A percentile compares a stretch with the other conserved stretches of the same genome.
These are phyloP conservation scores for Erythrobasidium yunnanense DNA, from an alignment of 768 basidiomycete species.

Conservation along the genomic window DNA sequence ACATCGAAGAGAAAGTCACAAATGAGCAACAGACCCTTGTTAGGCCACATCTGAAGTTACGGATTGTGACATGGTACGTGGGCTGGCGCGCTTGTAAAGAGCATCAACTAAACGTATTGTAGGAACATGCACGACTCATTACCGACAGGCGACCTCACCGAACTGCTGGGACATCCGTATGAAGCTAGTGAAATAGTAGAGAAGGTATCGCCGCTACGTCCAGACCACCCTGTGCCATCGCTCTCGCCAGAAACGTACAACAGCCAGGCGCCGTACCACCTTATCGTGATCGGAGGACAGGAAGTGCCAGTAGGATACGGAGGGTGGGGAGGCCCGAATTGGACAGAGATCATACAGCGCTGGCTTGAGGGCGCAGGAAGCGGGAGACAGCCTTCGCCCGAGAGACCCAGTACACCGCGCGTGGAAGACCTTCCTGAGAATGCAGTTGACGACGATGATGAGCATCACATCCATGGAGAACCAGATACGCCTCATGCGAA, in stretches of 20 bases:
- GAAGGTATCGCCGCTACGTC: constrained; percentile 7
- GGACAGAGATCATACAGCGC: constrained; percentile 36
- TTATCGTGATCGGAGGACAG: constrained; percentile 36
- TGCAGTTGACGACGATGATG: background rate
- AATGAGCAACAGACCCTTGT: background rate
- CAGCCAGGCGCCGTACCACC: constrained; percentile 33
- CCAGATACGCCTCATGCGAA: background rate
- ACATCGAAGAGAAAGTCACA: background rate
- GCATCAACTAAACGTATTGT: background rate
- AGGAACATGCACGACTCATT: constrained; percentile 36
- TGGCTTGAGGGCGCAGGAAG: constrained; percentile 35
- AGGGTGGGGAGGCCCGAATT: constrained; percentile 11
- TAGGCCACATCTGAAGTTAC: constrained; percentile 21
- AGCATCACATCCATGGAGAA: background rate
- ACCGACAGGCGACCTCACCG: constrained; percentile 34
- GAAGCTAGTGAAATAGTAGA: background rate
- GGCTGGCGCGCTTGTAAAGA: background rate
- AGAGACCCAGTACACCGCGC: no score
- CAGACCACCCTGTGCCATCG: constrained; percentile 13
- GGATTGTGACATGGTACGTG: constrained; percentile 17
- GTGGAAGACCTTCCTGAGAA: no score
- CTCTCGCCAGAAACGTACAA: constrained; percentile 27
- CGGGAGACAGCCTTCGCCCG: background rate
- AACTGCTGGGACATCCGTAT: constrained; percentile 32
- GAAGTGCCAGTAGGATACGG: constrained; percentile 26